These are phyloP conservation scores for Phytophthora pisi DNA, from an alignment of 352 stramenopile genomes.

Conservation along the genomic window DNA sequence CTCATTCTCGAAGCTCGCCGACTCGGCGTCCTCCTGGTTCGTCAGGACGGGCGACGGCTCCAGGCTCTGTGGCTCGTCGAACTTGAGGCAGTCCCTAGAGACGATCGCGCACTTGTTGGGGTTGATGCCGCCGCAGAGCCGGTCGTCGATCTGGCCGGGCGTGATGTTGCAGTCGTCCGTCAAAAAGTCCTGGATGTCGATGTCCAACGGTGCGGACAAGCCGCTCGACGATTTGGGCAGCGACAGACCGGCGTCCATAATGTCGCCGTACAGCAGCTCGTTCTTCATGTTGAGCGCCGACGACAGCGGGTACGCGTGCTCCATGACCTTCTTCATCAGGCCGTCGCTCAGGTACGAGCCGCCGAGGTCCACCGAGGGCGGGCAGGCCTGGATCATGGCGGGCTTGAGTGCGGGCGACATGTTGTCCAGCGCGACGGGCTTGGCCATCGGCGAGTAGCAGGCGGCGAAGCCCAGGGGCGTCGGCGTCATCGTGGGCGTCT, in stretches of 20 bases:
- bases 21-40: constrained; percentile 35
- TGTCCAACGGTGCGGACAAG: constrained; percentile 50
- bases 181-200: constrained; percentile 84
- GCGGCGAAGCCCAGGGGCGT: constrained; percentile 43
- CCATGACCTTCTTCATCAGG: constrained; percentile 46
- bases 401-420: constrained; percentile 87
- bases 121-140: constrained; percentile 38
- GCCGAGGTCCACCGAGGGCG: constrained; percentile 68
- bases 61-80: constrained; percentile 37
- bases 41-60: constrained; percentile 31
- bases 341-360: constrained; percentile 46
- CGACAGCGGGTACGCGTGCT: constrained; percentile 41
- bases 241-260: constrained; percentile 41
- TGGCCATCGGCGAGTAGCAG: constrained; percentile 84
- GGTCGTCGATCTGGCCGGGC: constrained; percentile 50
- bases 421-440: constrained; percentile 79
- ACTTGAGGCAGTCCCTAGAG: constrained; percentile 74
- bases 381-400: constrained; percentile 50
- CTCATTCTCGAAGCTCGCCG: constrained; percentile 65
- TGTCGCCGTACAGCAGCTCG: constrained; percentile 47
- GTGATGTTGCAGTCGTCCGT: constrained; percentile 81
- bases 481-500: constrained; percentile 33
- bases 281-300: constrained; percentile 54
- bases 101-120: constrained; percentile 67
- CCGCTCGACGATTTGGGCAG: constrained; percentile 27